Base-by-base conservation (phyloP, 208 protist species). In the Trypanosomatidae sp. region DNA sequence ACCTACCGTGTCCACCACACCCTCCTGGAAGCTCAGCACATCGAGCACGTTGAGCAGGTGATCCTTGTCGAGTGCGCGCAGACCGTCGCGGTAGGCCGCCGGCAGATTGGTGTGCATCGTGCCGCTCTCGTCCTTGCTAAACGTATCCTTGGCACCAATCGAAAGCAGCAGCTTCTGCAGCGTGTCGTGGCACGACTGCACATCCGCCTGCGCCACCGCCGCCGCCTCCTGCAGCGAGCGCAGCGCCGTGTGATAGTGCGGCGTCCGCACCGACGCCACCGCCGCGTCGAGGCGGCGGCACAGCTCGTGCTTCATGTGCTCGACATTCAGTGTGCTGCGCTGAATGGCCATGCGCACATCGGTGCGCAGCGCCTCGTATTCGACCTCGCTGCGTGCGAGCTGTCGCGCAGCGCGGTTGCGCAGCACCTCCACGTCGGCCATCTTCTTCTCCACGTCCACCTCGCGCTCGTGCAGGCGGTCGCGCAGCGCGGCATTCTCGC, bases 51-150 rank as follows among this genome's bases (percentile, higher is more conserved):
- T 91, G 15, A 91, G 53, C 46, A 91, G 45, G 32, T 66, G 62
- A 33, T 91, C 82, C 25, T 80, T 72, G n/a, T 80, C 60, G 42
- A 87, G 40, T 39, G 66, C 66, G 1, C 68, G 66, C 61, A 91
- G 56, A 38, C 83, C 66, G 16, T 55, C 60, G 32, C 82, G 70
- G 44, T 81, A 91, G 49, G 59, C 22, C 11, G 47, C 35, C 2
- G 82, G 82, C 19, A 88, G 48, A 51, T 85, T 85, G 6, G 59
- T 70, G 56, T 91, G 82, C 77, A 91, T 91, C 11, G 82, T 81
- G 33, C 73, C 75, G 15, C 59, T 53, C n/a, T 68, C 64, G 32
- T 80, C 65, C 30, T 60, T 70, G 3, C 61, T 13, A 45, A 91
- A 85, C 4, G 73, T 85, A 35, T 87, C 69, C 44, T 76, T 71